phyloP scores from a whole-genome alignment of 2,329 filamentous ascomycete genomes.

The Periconia sp. region DNA sequence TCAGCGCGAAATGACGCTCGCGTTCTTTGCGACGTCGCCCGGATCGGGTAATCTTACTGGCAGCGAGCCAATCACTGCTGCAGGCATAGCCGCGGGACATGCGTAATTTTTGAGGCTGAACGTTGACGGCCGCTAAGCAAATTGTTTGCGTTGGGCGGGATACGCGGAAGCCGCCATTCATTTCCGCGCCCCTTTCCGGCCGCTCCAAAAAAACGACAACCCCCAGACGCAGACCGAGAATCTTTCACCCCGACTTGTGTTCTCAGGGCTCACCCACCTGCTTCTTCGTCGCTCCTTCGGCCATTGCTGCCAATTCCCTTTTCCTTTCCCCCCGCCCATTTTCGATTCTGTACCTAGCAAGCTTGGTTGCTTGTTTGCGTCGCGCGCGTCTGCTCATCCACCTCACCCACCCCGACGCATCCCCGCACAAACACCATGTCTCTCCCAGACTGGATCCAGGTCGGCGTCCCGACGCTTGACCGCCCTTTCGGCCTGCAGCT shows the following conservation, averaged over 20 bases:
- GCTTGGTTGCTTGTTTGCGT: conserved; percentile 2
- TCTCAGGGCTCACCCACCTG: conserved; percentile 20
- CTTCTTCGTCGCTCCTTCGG: conserved; percentile 45
- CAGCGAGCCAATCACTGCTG: conserved; percentile 20
- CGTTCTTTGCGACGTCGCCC: neutral
- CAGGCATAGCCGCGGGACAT: conserved; percentile 23
- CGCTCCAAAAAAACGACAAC: conserved; percentile 31
- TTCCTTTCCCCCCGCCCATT: no score
- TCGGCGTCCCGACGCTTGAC: conserved; percentile 78
- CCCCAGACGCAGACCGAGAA: conserved; percentile 23
- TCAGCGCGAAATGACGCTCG: neutral
- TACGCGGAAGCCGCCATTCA: conserved; percentile 36
- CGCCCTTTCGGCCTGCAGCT: conserved; percentile 88
- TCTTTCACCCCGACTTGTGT: conserved; percentile 18
- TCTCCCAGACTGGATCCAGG: conserved; percentile 59
- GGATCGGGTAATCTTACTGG: neutral
- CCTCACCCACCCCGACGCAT: conserved; percentile 7
- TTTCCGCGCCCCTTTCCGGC: conserved; percentile 46
- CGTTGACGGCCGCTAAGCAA: conserved; percentile 12
- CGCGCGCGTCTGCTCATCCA: neutral
- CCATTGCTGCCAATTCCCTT: conserved; percentile 27
- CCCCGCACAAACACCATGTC: conserved; percentile 50
- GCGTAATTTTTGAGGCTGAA: conserved; percentile 9
- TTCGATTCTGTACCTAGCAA: conserved; percentile 19
- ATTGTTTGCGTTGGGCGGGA: conserved; percentile 24